These are phyloP conservation scores for Skeletonema potamos DNA, from an alignment of 108 stramenopile species.

Conservation along the genomic window DNA sequence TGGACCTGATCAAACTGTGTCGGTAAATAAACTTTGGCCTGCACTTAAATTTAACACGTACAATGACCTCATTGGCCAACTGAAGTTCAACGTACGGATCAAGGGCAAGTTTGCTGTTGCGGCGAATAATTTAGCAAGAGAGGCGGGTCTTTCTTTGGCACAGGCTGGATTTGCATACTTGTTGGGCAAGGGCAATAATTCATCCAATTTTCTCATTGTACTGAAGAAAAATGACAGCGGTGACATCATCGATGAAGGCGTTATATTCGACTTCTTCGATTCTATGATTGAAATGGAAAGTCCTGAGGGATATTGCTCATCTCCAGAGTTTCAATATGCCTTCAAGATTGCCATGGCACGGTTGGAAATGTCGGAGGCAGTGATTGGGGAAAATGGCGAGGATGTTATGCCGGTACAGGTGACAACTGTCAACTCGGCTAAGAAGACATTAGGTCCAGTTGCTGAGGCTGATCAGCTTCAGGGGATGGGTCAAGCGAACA, in stretches of 20 bases:
- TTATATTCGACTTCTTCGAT: slow-evolving; percentile 11
- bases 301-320: slow-evolving; percentile 7
- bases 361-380: slow-evolving; percentile 7
- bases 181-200: neutral
- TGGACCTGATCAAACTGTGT: neutral
- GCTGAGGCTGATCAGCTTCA: no score
- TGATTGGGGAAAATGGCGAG: neutral
- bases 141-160: neutral
- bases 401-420: neutral
- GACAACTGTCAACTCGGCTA: neutral
- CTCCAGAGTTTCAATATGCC: slow-evolving; percentile 11
- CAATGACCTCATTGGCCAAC: neutral
- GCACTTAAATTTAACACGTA: slow-evolving; percentile 5
- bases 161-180: neutral
- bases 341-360: slow-evolving; percentile 6
- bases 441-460: neutral
- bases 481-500: neutral
- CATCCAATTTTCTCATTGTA: neutral
- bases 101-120: neutral
- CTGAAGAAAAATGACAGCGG: neutral
- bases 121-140: neutral
- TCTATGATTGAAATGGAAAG: neutral
- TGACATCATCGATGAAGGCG: neutral
- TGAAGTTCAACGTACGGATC: neutral
- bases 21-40: slow-evolving; percentile 7